Evolutionary conservation across 306 rosid species (phyloP).

Genomic region (Cucurbita pepo): DNA sequence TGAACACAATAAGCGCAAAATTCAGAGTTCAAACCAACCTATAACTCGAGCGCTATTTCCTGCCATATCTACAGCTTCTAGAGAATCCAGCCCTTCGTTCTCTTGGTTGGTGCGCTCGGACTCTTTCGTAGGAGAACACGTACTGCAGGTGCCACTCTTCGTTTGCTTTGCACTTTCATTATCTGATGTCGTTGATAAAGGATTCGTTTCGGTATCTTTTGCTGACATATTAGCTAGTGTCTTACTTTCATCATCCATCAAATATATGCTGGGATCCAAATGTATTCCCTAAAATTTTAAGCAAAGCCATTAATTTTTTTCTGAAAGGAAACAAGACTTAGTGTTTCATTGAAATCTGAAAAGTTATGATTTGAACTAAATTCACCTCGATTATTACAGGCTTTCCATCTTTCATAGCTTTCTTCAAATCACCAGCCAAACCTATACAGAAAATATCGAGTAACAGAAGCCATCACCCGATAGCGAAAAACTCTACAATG

Average conservation of each 20-base stretch:
- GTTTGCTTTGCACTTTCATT: slow-evolving; percentile 22
- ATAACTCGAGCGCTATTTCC: slow-evolving; percentile 23
- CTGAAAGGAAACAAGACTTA: neutral
- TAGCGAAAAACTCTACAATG: neutral
- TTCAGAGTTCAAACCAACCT: slow-evolving; percentile 25
- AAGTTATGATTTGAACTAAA: neutral
- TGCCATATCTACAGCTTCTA: slow-evolving; percentile 24
- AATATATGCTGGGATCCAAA: slow-evolving; percentile 94
- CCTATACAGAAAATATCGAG: slow-evolving; percentile 37
- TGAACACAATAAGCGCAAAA: neutral
- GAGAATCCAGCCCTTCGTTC: slow-evolving; percentile 24
- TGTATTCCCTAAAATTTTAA: slow-evolving; percentile 59
- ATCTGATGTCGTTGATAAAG: slow-evolving; percentile 17
- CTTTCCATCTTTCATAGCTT: slow-evolving; percentile 98
- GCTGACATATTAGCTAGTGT: slow-evolving; percentile 18
- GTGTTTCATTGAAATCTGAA: neutral
- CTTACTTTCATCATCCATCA: slow-evolving; percentile 79
- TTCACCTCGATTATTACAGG: slow-evolving; percentile 88
- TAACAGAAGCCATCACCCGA: neutral
- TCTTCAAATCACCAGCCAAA: slow-evolving; percentile 93
- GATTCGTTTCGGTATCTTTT: slow-evolving; percentile 30
- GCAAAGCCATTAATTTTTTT: neutral
- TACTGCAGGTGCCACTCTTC: slow-evolving; percentile 13
- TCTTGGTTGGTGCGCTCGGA: slow-evolving; percentile 21
- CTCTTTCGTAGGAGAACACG: slow-evolving; percentile 18